These are phyloP conservation scores for Coffea canephora DNA, from an alignment of 257 asterid species.

Conservation along the genomic window DNA sequence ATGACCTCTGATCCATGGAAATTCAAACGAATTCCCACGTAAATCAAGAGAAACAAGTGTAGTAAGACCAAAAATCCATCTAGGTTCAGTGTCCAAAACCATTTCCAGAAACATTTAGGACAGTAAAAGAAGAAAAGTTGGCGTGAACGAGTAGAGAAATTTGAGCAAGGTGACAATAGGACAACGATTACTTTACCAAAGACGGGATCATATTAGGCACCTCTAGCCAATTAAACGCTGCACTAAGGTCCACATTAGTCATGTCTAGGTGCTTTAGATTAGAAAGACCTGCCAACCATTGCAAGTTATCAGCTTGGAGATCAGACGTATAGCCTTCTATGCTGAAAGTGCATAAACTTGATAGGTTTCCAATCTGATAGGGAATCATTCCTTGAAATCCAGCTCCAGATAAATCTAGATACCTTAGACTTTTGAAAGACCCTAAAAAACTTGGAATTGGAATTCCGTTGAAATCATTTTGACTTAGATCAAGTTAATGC, in stretches of 20 bases:
- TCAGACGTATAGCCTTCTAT: background rate
- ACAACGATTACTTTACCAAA: conserved; percentile 6
- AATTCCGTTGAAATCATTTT: conserved; percentile 7
- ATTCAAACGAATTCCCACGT: background rate
- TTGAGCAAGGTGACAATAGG: background rate
- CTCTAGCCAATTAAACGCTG: conserved; percentile 16
- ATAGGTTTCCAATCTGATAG: conserved; percentile 23
- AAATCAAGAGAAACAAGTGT: background rate
- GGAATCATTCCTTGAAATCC: conserved; percentile 22
- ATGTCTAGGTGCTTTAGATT: conserved; percentile 15
- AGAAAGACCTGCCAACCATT: conserved; percentile 25
- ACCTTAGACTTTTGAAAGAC: conserved; percentile 11
- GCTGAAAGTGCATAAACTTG: conserved; percentile 14
- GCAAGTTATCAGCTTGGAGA: conserved; percentile 7
- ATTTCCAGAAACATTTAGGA: background rate
- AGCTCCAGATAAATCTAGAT: conserved; percentile 8
- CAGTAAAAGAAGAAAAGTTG: too few relatives aligned
- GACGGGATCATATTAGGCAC: conserved; percentile 24
- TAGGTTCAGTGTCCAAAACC: background rate
- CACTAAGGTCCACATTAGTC: conserved; percentile 21
- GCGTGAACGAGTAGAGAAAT: too few relatives aligned
- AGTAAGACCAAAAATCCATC: conserved; percentile 31
- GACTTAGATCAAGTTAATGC: conserved; percentile 24
- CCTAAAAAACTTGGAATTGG: conserved; percentile 22
- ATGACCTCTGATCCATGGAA: background rate